A percentile compares a stretch with the other conserved stretches of the same genome.
Evolutionary conservation across 2,329 filamentous ascomycete genomes (phyloP).

Genomic region (Elsinoe batatas): DNA sequence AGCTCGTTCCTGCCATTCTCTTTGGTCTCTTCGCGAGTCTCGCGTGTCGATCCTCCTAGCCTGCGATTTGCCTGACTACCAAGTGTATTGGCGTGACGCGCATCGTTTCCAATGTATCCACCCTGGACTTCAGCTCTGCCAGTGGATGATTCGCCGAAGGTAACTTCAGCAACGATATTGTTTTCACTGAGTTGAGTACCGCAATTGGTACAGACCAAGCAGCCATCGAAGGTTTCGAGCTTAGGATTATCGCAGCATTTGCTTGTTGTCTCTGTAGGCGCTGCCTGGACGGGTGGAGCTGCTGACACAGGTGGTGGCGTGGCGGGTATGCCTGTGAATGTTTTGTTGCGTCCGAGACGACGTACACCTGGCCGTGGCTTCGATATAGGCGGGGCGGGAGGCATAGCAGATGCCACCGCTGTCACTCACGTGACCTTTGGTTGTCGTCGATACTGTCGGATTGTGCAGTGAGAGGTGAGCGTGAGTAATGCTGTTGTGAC

Average conservation of each 20-base stretch:
- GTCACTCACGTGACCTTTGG: not conserved
- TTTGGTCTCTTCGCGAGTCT: constrained; percentile 49
- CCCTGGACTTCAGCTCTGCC: constrained; percentile 88
- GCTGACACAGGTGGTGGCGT: not conserved
- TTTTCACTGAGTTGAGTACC: constrained; percentile 75
- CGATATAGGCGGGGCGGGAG: not conserved
- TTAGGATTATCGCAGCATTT: constrained; percentile 23
- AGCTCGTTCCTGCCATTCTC: constrained; percentile 35
- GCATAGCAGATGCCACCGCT: not conserved
- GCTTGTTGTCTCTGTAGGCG: constrained; percentile 11
- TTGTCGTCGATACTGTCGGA: not conserved
- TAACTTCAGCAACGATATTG: constrained; percentile 85
- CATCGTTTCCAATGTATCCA: constrained; percentile 75
- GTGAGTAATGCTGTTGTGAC: not conserved
- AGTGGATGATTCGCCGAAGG: constrained; percentile 76
- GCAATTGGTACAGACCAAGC: constrained; percentile 65
- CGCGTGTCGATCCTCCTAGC: constrained; percentile 36
- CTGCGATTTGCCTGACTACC: constrained; percentile 38
- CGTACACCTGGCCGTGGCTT: not conserved
- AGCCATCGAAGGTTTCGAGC: constrained; percentile 27
- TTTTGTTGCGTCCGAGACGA: constrained; percentile 4
- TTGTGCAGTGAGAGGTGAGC: not conserved
- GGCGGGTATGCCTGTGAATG: constrained; percentile 7
- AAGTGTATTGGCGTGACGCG: constrained; percentile 62
- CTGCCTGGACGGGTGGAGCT: not conserved